phyloP scores from a whole-genome alignment of 495 filamentous ascomycete species.

The Letharia columbiana region DNA sequence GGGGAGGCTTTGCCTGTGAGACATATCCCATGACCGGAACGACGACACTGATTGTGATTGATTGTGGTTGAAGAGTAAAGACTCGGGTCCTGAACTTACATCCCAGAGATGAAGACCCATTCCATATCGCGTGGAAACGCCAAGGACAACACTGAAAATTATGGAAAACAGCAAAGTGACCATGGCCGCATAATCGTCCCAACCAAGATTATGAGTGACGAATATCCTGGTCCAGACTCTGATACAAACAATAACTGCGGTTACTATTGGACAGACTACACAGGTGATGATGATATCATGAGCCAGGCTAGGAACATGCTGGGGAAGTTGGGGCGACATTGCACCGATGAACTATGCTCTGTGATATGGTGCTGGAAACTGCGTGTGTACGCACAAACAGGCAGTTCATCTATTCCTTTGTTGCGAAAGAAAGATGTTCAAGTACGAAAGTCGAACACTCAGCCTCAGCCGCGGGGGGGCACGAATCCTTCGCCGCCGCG shows the following conservation, averaged over 20 bases:
- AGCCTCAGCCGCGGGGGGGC: not conserved
- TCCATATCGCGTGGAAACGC: constrained; percentile 14
- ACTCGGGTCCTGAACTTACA: not conserved
- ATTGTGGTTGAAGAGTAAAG: not conserved
- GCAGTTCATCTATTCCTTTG: not conserved
- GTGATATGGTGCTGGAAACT: not conserved
- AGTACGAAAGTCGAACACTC: not conserved
- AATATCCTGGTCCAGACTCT: constrained; percentile 8
- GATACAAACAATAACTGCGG: constrained; percentile 8
- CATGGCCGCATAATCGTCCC: constrained; percentile 12
- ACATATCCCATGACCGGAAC: constrained; percentile 7
- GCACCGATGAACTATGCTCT: not conserved
- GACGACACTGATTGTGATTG: not conserved
- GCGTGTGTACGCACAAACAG: not conserved
- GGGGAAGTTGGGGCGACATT: constrained; percentile 5
- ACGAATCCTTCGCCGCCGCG: not conserved
- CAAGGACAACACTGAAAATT: constrained; percentile 13
- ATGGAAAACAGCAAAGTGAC: constrained; percentile 13
- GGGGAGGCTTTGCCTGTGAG: constrained; percentile 9
- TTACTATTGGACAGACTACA: constrained; percentile 11
- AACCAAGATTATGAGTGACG: constrained; percentile 12
- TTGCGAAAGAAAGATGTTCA: not conserved
- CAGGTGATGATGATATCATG: constrained; percentile 6
- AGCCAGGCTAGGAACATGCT: not conserved
- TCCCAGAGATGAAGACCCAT: constrained; percentile 15